Percentiles rank a stretch among this genome's conserved stretches.
phyloP scores from a whole-genome alignment of 2,329 filamentous ascomycete species.

The Trichoderma endophyticum region DNA sequence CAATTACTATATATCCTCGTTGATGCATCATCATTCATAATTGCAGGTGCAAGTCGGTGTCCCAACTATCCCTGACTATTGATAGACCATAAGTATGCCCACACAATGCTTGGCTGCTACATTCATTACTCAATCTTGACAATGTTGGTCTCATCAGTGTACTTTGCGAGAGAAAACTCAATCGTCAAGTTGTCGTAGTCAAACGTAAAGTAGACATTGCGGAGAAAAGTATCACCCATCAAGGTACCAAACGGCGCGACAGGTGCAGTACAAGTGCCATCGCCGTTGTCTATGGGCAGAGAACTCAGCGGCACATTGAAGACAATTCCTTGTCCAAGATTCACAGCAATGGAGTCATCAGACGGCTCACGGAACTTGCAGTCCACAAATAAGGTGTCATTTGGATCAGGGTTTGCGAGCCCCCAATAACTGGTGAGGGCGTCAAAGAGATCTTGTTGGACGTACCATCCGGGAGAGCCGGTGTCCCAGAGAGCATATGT shows the following conservation, averaged over 20 bases:
- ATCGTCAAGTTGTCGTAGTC: conserved; percentile 19
- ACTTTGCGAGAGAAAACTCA: conserved; percentile 18
- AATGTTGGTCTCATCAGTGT: conserved; percentile 17
- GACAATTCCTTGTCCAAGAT: not conserved
- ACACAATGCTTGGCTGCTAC: not conserved
- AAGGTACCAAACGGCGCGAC: not conserved
- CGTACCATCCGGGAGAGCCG: conserved; percentile 14
- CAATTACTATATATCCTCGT: not conserved
- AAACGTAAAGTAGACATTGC: conserved; percentile 19
- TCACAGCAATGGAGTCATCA: not conserved
- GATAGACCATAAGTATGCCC: too few relatives aligned
- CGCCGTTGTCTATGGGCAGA: not conserved
- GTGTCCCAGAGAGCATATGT: conserved; percentile 16
- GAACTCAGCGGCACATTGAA: conserved; percentile 16
- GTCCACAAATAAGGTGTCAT: conserved; percentile 11
- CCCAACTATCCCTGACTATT: too few relatives aligned
- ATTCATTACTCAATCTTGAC: conserved; percentile 14
- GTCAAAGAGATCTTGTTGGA: conserved; percentile 16
- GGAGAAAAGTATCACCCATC: conserved; percentile 16
- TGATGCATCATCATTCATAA: not conserved
- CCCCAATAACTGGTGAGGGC: conserved; percentile 15
- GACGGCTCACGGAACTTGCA: conserved; percentile 15
- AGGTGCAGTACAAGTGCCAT: conserved; percentile 11
- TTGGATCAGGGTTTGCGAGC: conserved; percentile 1
- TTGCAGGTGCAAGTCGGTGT: not conserved